Evolutionary conservation across 768 basidiomycete genomes (phyloP), one percentile per base, ranked within the genome.

Genomic region (Tricholoma saponaceum): DNA sequence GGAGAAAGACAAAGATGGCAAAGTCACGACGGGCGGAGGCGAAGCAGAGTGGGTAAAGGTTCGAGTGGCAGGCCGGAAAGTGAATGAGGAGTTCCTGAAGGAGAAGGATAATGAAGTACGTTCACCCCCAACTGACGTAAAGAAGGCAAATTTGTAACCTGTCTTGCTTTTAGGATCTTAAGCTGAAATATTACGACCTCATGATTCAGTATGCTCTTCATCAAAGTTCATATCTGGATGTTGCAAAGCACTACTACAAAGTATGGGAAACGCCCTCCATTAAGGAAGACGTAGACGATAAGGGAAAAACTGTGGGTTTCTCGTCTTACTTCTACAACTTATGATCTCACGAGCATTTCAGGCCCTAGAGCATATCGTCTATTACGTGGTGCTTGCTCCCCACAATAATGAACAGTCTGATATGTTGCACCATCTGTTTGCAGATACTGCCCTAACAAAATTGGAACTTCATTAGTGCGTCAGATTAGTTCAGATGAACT

Each of bases 401-500:
- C 90, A 98, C 70, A 90, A 89, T 70, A 98, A 99, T 69, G 96
- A 98, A 72, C 97, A 99, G 72, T 92, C 89, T 2, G 95, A 98
- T 69, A 95, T 98, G 89, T 76, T 99, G 46, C 87, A 98, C 69
- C 90, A 92, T 66, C 79, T 96, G 28, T 90, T 82, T 66, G 76
- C 77, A 46, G 87, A 98, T 70, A 83, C 94, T 22, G 86, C 89
- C 22, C 73, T 98, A 41, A 73, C 79, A 60, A 95, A 91, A 70
- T 77, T 95, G 46, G 87, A 92, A 62, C 76, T 92, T 41, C 92
- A 95, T 69, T 87, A 88, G 95, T 97, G 76, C 73, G 76, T 70
- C 9, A 18, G 18, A 54, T 18, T 30, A 9, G 13, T 12, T 30
- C 13, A 39, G 33, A 39, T 44, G 4, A 12, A 14, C 18, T 47